phyloP scores from a whole-genome alignment of 257 asterid genomes.

The Anisodus tanguticus region DNA sequence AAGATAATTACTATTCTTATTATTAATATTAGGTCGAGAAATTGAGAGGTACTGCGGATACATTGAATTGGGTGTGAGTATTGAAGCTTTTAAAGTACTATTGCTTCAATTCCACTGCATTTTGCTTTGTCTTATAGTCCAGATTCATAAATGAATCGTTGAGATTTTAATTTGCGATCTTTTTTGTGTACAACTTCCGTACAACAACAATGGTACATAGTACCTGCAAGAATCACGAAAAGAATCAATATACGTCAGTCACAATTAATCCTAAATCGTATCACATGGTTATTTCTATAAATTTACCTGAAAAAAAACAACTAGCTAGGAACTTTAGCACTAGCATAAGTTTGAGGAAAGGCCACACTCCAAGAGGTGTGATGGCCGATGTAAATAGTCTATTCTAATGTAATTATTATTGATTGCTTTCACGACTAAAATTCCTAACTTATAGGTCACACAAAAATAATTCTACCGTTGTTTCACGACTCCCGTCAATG shows the following conservation, averaged over 20 bases:
- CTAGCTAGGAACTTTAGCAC: too few relatives aligned
- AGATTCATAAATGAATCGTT: slow-evolving; percentile 48
- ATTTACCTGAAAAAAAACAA: background rate
- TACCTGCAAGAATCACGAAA: background rate
- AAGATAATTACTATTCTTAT: background rate
- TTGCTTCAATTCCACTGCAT: slow-evolving; percentile 28
- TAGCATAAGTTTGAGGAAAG: too few relatives aligned
- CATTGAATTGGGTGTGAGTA: slow-evolving; percentile 17
- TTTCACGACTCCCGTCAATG: too few relatives aligned
- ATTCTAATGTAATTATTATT: too few relatives aligned
- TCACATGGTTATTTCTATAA: background rate
- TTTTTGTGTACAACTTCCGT: slow-evolving; percentile 54
- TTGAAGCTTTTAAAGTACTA: slow-evolving; percentile 3
- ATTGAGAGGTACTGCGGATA: background rate
- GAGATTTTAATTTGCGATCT: background rate
- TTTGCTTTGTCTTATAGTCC: slow-evolving; percentile 48
- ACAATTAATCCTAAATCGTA: background rate
- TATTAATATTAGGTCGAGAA: slow-evolving; percentile 12
- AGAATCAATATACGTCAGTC: slow-evolving; percentile 13
- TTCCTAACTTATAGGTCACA: too few relatives aligned
- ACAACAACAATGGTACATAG: slow-evolving; percentile 35
- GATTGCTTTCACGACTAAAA: too few relatives aligned
- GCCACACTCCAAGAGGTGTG: too few relatives aligned
- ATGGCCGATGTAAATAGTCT: too few relatives aligned
- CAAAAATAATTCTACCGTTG: too few relatives aligned